Conservation (phyloP, 768 basidiomycete genomes). For the Pulveroboletus frians region DNA sequence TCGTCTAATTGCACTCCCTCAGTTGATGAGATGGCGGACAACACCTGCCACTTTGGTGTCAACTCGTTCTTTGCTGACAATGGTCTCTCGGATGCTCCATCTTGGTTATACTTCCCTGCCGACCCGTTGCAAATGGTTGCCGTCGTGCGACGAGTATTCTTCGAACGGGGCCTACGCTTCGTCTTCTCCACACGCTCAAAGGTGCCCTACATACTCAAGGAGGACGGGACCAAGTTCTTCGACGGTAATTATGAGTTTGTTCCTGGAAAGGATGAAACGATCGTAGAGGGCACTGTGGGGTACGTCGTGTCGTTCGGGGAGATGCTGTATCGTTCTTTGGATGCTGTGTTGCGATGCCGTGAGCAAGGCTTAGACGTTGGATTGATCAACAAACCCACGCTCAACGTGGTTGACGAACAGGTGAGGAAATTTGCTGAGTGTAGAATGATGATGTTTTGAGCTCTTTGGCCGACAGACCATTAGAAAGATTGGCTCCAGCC, state of each 20-base stretch:
- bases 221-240: slow-evolving; percentile 65
- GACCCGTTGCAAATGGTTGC: slow-evolving; percentile 78
- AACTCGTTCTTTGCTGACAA: slow-evolving; percentile 89
- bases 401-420: slow-evolving; percentile 82
- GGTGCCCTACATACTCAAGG: slow-evolving; percentile 80
- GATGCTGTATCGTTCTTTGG: slow-evolving; percentile 79
- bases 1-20: background rate
- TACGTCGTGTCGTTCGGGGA: slow-evolving; percentile 86
- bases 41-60: slow-evolving; percentile 63
- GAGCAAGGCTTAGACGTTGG: slow-evolving; percentile 75
- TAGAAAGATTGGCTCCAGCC: slow-evolving; percentile 64
- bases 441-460: background rate
- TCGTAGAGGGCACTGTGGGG: slow-evolving; percentile 70
- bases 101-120: slow-evolving; percentile 85
- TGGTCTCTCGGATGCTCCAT: slow-evolving; percentile 73
- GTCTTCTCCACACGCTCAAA: slow-evolving; percentile 88
- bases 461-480: slow-evolving; percentile 38
- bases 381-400: slow-evolving; percentile 78
- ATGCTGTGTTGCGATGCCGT: slow-evolving; percentile 73
- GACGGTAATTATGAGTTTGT: slow-evolving; percentile 70
- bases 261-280: slow-evolving; percentile 81
- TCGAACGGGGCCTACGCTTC: slow-evolving; percentile 77
- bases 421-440: slow-evolving; percentile 29
- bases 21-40: slow-evolving; percentile 71
- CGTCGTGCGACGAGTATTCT: slow-evolving; percentile 73